These are phyloP conservation scores for Straminergon stramineum DNA, from an alignment of 225 moss, liverwort and hornwort genomes.

Conservation along the genomic window DNA sequence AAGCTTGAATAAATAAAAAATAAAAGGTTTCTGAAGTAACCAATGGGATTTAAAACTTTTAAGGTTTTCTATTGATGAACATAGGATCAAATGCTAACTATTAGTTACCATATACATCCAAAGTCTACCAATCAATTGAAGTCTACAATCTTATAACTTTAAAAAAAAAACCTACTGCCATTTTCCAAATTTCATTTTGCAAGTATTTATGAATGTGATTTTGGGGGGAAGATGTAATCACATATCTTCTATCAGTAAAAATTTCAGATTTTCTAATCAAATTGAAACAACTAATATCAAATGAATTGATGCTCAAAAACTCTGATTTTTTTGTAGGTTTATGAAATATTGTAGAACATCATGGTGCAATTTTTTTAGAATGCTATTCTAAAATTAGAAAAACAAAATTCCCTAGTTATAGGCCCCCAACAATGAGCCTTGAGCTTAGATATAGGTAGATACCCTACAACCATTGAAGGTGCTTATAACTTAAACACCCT, in stretches of 20 bases:
- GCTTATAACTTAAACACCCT: no score
- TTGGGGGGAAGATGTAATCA: background rate
- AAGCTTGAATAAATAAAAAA: background rate
- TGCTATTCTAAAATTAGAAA: background rate
- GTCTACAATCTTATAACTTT: background rate
- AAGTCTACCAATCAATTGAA: background rate
- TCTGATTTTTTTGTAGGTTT: no score
- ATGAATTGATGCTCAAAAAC: background rate
- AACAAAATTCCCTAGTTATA: no score
- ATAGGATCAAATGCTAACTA: background rate
- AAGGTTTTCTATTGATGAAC: no score
- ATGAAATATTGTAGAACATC: background rate
- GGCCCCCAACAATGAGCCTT: no score
- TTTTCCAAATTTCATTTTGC: background rate
- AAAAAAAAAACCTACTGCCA: fast-evolving
- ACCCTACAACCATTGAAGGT: no score
- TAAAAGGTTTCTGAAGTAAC: background rate
- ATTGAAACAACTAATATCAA: background rate
- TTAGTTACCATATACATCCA: background rate
- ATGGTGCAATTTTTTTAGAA: background rate
- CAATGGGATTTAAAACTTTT: fast-evolving
- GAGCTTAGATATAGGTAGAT: no score
- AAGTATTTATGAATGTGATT: background rate
- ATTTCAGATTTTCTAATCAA: background rate
- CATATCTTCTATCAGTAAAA: background rate